Evolutionary conservation across 2,329 filamentous ascomycete genomes (phyloP), one percentile per base, ranked within the genome.

Genomic region (Penicillium sp.): DNA sequence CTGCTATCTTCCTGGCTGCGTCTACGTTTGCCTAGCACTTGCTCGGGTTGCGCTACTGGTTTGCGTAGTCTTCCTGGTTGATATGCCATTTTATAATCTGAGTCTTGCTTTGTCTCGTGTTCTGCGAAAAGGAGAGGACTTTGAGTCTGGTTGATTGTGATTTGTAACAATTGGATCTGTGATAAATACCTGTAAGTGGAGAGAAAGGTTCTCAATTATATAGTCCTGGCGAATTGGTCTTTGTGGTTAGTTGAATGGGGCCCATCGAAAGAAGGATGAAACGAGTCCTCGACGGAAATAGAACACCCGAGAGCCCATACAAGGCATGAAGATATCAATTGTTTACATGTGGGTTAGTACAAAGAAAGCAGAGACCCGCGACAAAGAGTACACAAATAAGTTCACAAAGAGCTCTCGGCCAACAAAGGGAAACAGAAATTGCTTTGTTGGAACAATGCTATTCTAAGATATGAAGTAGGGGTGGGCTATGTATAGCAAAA

Each of bases 271-370:
- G 42, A 34, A 17, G 21, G 3, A 43, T 15, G 3, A 26, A 24
- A 13, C 15, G 24, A 34, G 6, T 4, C 10, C 3, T 34, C 6
- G 6, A 44, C 29, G 5, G 3, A 33, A 44, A 34, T 34, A 44
- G 10, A 2, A 44, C 5, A 13, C 2, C 7, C 7, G 13, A 19
- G 17, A 12, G 15, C 17, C 12, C 3, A 10, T 3, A 2, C 19
- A 19, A 17, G 21, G 4, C 10, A 34, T 13, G 4, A 34, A 19
- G 15, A 42, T 42, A 15, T 12, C 13, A 4, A 8, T 13, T 4
- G 3, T 1, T 9, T 2, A 6, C 6, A 15, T 1, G 9, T 1
- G 1, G 17, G 8, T 34, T 13, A 24, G 21, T n/a, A 17, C 19
- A 34, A 44, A 44, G 42, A 10, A 10, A 24, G 13, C 22, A 22